A percentile compares a stretch with the other conserved stretches of the same genome.
Evolutionary conservation across 129 eudicot genomes (phyloP).

Genomic region (Pulicaria dysenterica): DNA sequence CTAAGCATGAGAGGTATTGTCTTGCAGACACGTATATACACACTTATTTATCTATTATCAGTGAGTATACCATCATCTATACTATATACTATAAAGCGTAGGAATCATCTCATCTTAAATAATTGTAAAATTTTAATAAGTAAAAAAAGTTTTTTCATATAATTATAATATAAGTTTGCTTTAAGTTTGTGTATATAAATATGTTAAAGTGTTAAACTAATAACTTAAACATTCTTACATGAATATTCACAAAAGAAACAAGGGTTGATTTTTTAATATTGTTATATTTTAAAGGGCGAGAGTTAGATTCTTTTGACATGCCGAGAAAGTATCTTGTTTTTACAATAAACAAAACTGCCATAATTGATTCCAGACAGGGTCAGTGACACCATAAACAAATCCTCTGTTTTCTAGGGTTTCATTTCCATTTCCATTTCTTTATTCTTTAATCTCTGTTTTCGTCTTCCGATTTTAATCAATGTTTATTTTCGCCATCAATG

Average conservation of each 20-base stretch:
- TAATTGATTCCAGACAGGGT: conserved; percentile 40
- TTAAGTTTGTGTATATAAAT: too few relatives aligned
- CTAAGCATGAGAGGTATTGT: too few relatives aligned
- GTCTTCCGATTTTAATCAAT: conserved; percentile 7
- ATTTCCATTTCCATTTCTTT: not conserved
- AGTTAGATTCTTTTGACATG: conserved; percentile 26
- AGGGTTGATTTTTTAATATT: not conserved
- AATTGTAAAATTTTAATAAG: too few relatives aligned
- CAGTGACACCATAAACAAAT: conserved; percentile 26
- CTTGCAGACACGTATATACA: too few relatives aligned
- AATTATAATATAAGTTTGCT: too few relatives aligned
- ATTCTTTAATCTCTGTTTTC: not conserved
- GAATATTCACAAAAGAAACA: not conserved
- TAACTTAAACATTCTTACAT: too few relatives aligned
- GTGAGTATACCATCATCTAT: too few relatives aligned
- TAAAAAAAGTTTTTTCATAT: too few relatives aligned
- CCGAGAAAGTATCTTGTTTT: conserved; percentile 31
- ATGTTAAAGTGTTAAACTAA: too few relatives aligned
- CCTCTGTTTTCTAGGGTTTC: conserved; percentile 37
- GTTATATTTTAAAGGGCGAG: not conserved
- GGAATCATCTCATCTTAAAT: too few relatives aligned
- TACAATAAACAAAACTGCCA: conserved; percentile 26
- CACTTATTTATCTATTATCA: too few relatives aligned
- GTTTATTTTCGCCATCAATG: not conserved
- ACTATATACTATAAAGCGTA: too few relatives aligned